phyloP scores from a whole-genome alignment of 768 basidiomycete genomes.

The Tubosaeta sp. region DNA sequence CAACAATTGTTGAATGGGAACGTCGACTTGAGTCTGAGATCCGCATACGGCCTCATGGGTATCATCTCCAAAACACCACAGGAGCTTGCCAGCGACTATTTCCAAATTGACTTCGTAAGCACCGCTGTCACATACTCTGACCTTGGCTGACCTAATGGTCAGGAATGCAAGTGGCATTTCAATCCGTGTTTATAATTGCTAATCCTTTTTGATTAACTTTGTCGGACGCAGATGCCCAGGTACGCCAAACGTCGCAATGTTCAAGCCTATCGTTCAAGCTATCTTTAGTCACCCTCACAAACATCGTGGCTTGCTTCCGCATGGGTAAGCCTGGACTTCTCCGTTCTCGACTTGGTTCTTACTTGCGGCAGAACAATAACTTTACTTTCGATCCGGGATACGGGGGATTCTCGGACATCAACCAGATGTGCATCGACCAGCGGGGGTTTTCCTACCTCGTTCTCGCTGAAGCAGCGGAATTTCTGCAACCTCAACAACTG shows the following conservation, averaged over 20 bases:
- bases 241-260: neutral
- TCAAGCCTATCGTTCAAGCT: constrained; percentile 20
- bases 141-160: constrained; percentile 2
- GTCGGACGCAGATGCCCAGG: constrained; percentile 24
- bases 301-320: constrained; percentile 61
- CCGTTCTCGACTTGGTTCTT: neutral
- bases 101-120: constrained; percentile 38
- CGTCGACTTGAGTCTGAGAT: constrained; percentile 51
- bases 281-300: constrained; percentile 55
- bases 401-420: constrained; percentile 57
- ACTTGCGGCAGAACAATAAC: constrained; percentile 49
- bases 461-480: constrained; percentile 52
- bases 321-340: constrained; percentile 40
- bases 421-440: constrained; percentile 54
- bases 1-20: constrained; percentile 18
- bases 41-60: constrained; percentile 51
- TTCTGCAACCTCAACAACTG: constrained; percentile 45
- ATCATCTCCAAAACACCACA: constrained; percentile 42
- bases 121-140: neutral
- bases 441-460: constrained; percentile 58
- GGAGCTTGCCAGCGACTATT: constrained; percentile 56
- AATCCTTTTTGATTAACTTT: neutral
- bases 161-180: constrained; percentile 28
- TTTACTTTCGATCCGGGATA: constrained; percentile 48
- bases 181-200: neutral